A percentile compares a stretch with the other conserved stretches of the same genome.
Evolutionary conservation across 75 land plant species (phyloP).

Genomic region (Gnetum montanum): DNA sequence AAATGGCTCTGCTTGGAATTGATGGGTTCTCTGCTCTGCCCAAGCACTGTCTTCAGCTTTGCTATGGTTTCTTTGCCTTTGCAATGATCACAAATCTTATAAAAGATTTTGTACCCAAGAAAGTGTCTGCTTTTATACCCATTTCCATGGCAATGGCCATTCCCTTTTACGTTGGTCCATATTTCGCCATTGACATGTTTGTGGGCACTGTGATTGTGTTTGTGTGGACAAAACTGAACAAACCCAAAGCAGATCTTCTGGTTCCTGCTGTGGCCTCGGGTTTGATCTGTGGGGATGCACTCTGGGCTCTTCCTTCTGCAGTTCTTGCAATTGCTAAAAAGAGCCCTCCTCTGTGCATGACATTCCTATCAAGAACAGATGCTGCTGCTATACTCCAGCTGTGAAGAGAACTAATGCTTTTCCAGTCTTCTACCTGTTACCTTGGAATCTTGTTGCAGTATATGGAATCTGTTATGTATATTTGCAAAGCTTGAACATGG

Average conservation of each 20-base stretch:
- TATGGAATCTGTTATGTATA: no score
- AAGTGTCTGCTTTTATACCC: conserved; percentile 30
- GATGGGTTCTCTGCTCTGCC: conserved; percentile 58
- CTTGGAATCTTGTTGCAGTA: no score
- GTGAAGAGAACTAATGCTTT: no score
- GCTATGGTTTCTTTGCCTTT: conserved; percentile 40
- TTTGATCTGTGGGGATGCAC: conserved; percentile 65
- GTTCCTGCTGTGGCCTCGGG: conserved; percentile 74
- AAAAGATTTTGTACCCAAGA: conserved; percentile 24
- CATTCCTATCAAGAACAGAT: conserved; percentile 38
- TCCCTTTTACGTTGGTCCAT: conserved; percentile 65
- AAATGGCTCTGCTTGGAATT: conserved; percentile 58
- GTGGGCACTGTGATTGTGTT: conserved; percentile 63
- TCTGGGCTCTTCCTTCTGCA: conserved; percentile 64
- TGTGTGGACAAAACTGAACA: conserved; percentile 39
- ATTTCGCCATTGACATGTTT: conserved; percentile 84
- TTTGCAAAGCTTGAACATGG: no score
- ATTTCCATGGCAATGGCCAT: conserved; percentile 90
- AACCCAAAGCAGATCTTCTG: conserved; percentile 35
- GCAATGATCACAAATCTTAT: conserved; percentile 41
- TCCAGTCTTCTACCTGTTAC: no score
- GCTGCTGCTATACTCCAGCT: no score
- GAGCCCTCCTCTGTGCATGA: conserved; percentile 78
- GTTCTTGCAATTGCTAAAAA: conserved; percentile 51
- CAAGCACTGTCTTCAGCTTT: conserved; percentile 48